phyloP scores from a whole-genome alignment of 169 alveolate species.

The Theileria equi region DNA sequence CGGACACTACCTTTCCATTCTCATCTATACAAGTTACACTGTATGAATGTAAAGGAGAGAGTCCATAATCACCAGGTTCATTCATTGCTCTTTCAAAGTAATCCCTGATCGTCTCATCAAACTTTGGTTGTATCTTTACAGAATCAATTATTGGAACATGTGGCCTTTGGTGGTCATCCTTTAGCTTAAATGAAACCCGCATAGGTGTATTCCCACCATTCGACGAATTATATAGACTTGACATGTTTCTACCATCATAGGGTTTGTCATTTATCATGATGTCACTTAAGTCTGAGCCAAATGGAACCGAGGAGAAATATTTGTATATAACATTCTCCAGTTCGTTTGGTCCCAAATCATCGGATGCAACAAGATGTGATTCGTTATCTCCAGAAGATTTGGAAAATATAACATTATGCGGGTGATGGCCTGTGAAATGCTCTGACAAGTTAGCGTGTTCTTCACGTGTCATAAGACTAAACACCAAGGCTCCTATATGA shows the following conservation, averaged over 20 bases:
- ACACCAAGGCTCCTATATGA: constrained; percentile 39
- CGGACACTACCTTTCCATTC: constrained; percentile 39
- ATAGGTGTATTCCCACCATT: constrained; percentile 13
- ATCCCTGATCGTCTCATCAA: constrained; percentile 46
- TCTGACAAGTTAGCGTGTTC: constrained; percentile 29
- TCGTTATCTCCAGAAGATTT: constrained; percentile 48
- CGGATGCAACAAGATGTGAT: constrained; percentile 37
- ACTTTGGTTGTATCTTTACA: constrained; percentile 58
- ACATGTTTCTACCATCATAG: constrained; percentile 6
- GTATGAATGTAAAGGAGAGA: constrained; percentile 59
- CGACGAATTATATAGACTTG: neutral
- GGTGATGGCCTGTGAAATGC: constrained; percentile 7
- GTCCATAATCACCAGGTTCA: constrained; percentile 61
- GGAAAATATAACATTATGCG: constrained; percentile 13
- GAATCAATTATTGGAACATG: constrained; percentile 13
- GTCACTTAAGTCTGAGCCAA: constrained; percentile 21
- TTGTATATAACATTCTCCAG: constrained; percentile 47
- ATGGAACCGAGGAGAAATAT: constrained; percentile 54
- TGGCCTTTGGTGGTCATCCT: constrained; percentile 30
- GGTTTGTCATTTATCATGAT: constrained; percentile 29
- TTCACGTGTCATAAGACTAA: constrained; percentile 37
- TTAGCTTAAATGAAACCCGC: constrained; percentile 34
- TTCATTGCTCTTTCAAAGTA: constrained; percentile 55
- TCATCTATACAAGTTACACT: constrained; percentile 42
- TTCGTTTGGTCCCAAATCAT: constrained; percentile 37